These are phyloP conservation scores for Phialophora expanda DNA, from an alignment of 2,329 filamentous ascomycete genomes.

Conservation along the genomic window DNA sequence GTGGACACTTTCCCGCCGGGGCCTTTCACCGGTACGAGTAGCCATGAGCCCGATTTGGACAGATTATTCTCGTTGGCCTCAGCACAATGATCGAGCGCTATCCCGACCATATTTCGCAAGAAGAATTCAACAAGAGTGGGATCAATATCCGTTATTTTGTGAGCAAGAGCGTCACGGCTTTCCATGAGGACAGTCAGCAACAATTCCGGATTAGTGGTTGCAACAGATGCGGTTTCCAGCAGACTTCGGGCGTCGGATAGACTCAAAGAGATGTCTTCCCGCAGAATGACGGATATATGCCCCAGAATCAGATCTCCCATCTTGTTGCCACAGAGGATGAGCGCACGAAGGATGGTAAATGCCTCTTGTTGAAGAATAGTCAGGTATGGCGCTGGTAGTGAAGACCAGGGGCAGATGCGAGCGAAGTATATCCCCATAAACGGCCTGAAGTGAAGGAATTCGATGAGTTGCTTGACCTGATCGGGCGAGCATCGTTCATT, in stretches of 20 bases:
- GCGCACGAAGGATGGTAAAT: background rate
- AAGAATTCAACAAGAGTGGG: conserved; percentile 1
- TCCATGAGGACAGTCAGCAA: conserved; percentile 12
- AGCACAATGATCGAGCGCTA: conserved; percentile 12
- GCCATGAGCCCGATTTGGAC: conserved; percentile 1
- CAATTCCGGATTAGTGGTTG: conserved; percentile 2
- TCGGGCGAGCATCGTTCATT: background rate
- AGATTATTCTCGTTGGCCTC: conserved; percentile 1
- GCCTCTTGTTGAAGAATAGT: background rate
- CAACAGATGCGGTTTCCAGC: conserved; percentile 1
- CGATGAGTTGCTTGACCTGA: background rate
- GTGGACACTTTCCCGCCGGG: background rate
- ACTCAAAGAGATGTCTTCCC: conserved; percentile 6
- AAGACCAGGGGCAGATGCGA: conserved; percentile 11
- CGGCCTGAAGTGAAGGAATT: conserved; percentile 13
- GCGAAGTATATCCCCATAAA: conserved; percentile 8
- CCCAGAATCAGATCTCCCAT: conserved; percentile 8
- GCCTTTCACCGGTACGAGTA: background rate
- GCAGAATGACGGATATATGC: conserved; percentile 4
- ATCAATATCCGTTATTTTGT: background rate
- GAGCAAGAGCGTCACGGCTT: conserved; percentile 4
- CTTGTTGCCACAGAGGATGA: conserved; percentile 8
- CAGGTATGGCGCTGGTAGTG: background rate
- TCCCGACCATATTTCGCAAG: conserved; percentile 13
- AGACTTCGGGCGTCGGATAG: background rate